Evolutionary conservation across 768 basidiomycete genomes (phyloP), one percentile per base, ranked within the genome.

Genomic region (Pisolithus albus): DNA sequence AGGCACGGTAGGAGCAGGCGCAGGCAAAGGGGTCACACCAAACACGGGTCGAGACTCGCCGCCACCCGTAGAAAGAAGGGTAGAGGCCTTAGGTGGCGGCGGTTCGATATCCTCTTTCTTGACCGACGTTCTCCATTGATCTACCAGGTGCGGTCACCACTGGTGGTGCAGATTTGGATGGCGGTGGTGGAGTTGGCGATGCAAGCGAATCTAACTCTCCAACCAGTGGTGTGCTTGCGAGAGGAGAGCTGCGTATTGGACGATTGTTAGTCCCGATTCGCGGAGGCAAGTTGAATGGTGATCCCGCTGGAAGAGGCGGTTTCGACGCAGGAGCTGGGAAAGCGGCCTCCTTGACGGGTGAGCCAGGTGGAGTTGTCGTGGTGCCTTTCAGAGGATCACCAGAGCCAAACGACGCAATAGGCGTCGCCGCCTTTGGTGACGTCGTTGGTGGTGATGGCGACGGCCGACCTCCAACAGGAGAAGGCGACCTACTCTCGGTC

Each of bases 171-270:
- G 62, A 49, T 52, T 59, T 60, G 19, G 58, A 51, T 46, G 40
- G 52, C 24, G 44, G 53, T 18, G 47, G 59, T 30, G 42, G 21
- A n/a, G 51, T 58, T 30, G 44, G 54, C 10, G 42, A 55, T 34
- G 28, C 13, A 23, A 15, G 6, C 16, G 56, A 49, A 34, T 67
- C 65, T 16, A 66, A 66, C 8, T 78, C 78, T 15, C 77, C 76
- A 19, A 72, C 78, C 50, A 70, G 70, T 48, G 81, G 70, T 5
- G 75, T 71, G 51, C 66, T 80, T 4, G 88, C 83, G 46, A 90
- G 70, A 1, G 88, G 88, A 3, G 88, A 89, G 57, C 88, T 90
- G n/a, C 85, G 80, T 3, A 75, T 66, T 0, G 87, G 87, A 7
- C 83, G 78, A 7, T 55, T 65, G 11, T 47, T 58, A 18, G 85